Base-by-base conservation (phyloP, 208 protist species). In the Leishmania mexicana region DNA sequence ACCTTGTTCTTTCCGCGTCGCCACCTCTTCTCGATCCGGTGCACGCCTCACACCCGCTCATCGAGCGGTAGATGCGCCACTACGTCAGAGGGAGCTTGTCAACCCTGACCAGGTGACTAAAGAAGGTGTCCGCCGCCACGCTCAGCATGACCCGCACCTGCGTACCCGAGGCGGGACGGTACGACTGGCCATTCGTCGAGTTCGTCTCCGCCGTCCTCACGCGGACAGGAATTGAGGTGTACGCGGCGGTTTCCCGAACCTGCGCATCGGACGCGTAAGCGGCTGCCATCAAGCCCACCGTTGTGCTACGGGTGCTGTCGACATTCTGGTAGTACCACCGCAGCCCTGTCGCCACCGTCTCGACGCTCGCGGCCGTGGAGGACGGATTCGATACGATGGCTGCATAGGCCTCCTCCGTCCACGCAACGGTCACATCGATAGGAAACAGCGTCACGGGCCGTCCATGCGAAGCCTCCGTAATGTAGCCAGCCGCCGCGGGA, bases 391-490 rank as follows among this genome's bases (percentile, higher is more conserved):
- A 78, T 35, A 93, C 83, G 35, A 94, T 73, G 3, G 83, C 73
- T 3, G 74, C 47, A 76, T 93, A 93, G 31, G 89, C 78, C 24
- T 53, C 31, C 28, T 8, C 38, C 28, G 80, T 81, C 90, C 92
- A 97, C 40, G 72, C n/a, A 10, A 84, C 72, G 3, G 80, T 38
- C 17, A 84, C 83, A 70, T 97, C 92, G 3, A 90, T 67, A 10
- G 92, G 88, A 40, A 95, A 17, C 35, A 97, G 28, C 64, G 80
- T 86, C 54, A 97, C 90, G 1, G 89, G 87, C 17, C 83, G 81
- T 0, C 86, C 85, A 77, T 95, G 90, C 19, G 49, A 57, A 6
- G 83, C 86, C 10, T 79, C 42, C 28, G 90, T 31, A 42, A 97
- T 76, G 78, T 92, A 93, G 76, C 92, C 78, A 3, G 92, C 92